A percentile compares a stretch with the other conserved stretches of the same genome.
These are phyloP conservation scores for Fraxinus floribunda DNA, from an alignment of 305 asterid species.

Conservation along the genomic window DNA sequence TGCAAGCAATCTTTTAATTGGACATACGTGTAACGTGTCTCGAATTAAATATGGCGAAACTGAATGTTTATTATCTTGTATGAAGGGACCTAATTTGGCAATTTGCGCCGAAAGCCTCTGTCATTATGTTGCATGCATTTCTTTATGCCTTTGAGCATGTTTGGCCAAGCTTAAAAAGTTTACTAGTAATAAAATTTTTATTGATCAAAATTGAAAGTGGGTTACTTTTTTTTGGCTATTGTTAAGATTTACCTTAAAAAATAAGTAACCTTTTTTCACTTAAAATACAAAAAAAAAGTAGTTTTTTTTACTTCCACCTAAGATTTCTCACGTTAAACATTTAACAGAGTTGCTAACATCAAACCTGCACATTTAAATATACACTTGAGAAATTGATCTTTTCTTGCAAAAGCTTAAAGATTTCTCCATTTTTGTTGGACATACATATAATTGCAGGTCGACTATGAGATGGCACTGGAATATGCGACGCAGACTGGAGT, in stretches of 20 bases:
- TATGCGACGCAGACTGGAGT: slow-evolving; percentile 88
- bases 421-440: neutral
- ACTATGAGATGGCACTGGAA: slow-evolving; percentile 90
- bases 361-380: neutral
- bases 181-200: neutral
- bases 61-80: neutral
- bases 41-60: neutral
- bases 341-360: neutral
- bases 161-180: neutral
- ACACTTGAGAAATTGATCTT: neutral
- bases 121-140: neutral
- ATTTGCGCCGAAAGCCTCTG: neutral
- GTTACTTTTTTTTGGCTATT: neutral
- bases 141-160: neutral
- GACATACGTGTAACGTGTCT: neutral
- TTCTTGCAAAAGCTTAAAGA: neutral
- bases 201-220: neutral
- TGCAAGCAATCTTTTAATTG: neutral
- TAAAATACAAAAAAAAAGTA: neutral
- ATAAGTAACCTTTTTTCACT: neutral
- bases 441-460: slow-evolving; percentile 57
- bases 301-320: neutral
- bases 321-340: neutral
- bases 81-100: neutral
- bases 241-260: neutral